Evolutionary conservation across 176 grass and related monocot species (phyloP).

Genomic region (Puya raimondii): DNA sequence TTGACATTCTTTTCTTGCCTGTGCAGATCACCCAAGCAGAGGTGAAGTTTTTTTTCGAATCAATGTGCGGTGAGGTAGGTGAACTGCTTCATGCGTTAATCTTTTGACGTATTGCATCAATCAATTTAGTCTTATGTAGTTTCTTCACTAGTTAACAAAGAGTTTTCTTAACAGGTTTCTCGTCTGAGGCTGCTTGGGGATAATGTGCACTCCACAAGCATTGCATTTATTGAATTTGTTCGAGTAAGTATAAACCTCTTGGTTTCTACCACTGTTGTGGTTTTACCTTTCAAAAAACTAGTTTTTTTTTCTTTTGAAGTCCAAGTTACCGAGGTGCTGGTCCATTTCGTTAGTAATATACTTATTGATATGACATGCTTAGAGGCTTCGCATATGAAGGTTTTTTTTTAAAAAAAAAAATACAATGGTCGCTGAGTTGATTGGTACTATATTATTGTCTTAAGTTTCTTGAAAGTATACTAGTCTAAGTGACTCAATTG

Average conservation of each 20-base stretch:
- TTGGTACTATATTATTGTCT: too few relatives aligned
- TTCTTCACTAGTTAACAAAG: slow-evolving; percentile 2
- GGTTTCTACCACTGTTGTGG: slow-evolving; percentile 2
- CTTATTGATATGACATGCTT: too few relatives aligned
- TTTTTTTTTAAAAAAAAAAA: too few relatives aligned
- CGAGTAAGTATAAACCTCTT: slow-evolving; percentile 43
- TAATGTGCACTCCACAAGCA: slow-evolving; percentile 76
- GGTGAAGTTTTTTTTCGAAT: slow-evolving; percentile 76
- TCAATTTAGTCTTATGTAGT: slow-evolving; percentile 8
- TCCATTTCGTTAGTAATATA: too few relatives aligned
- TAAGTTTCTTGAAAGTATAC: too few relatives aligned
- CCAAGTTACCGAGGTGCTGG: not conserved
- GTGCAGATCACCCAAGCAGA: slow-evolving; percentile 70
- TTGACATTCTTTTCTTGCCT: slow-evolving; percentile 20
- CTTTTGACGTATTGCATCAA: not conserved
- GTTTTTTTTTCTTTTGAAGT: not conserved
- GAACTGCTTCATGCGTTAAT: not conserved
- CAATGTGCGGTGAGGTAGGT: slow-evolving; percentile 61
- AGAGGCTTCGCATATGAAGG: too few relatives aligned
- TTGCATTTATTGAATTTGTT: slow-evolving; percentile 95
- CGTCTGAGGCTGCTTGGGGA: slow-evolving; percentile 84
- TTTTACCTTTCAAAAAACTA: not conserved
- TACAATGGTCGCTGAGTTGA: too few relatives aligned
- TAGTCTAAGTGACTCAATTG: too few relatives aligned
- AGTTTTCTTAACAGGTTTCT: slow-evolving; percentile 54